Base-by-base conservation (phyloP, 1,139 yeast species). In the Diutina siamensis region DNA sequence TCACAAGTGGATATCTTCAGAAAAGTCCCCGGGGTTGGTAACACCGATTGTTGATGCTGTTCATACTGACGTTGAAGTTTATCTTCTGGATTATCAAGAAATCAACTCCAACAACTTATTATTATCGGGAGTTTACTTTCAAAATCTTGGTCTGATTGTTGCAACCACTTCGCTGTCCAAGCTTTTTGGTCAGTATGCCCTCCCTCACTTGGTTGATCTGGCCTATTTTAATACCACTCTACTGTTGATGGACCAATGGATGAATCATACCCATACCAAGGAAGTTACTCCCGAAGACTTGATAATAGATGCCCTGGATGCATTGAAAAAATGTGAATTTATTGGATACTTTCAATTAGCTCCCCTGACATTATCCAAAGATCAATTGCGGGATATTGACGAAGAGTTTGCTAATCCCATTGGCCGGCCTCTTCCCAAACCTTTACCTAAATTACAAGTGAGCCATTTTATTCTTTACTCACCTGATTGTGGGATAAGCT, bases 401-500 rank as follows among this genome's bases (percentile, higher is more conserved):
- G 73, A 76, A 32, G 97, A 89, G 57, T 62, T 87, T 28, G 60
- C 56, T 15, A 65, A 72, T 52, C 97, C 97, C 0, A 59, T 74
- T 33, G 97, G 97, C 1, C 67, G 83, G 48, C 97, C 97, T 1
- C 72, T 81, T 15, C 71, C 75, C 5, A 49, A 57, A 0, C 50
- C 55, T 5, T 58, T 81, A 1, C 97, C 96, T 0, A 57, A 62
- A 2, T 54, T 89, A 17, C 64, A 64, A 33, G 56, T 87, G 12
- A 60, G 72, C 7, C 63, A 72, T 9, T 85, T 83, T 4, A 52
- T 85, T 21, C 50, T 86, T 18, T 88, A 84, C 56, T 86, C 96
- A 0, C 97, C 97, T 0, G 95, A 89, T 57, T 89, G 97, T 65
- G 95, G 89, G 0, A 58, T 82, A 2, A 60, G 73, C 0, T 51